These are phyloP conservation scores for Chaetomium tenue DNA, from an alignment of 495 filamentous ascomycete genomes.

Conservation along the genomic window DNA sequence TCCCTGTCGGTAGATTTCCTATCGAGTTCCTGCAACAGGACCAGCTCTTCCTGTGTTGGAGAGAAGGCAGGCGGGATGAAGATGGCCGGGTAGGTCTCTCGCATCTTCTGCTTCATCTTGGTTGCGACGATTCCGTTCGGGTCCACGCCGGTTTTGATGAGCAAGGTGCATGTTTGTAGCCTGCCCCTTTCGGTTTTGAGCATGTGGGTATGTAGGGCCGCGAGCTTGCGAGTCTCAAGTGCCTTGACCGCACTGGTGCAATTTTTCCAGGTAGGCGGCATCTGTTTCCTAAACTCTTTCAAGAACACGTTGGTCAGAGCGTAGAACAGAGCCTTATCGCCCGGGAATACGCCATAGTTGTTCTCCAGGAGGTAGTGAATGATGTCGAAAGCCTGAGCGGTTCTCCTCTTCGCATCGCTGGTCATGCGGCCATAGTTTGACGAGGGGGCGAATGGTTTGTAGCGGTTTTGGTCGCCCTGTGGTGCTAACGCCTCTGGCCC, in stretches of 20 bases:
- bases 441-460: slow-evolving; percentile 27
- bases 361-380: slow-evolving; percentile 67
- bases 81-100: slow-evolving; percentile 41
- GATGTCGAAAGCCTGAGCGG: slow-evolving; percentile 52
- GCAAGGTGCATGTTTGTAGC: slow-evolving; percentile 26
- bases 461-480: background rate
- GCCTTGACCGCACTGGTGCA: slow-evolving; percentile 50
- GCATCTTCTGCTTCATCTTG: slow-evolving; percentile 43
- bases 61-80: slow-evolving; percentile 48
- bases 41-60: slow-evolving; percentile 39
- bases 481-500: background rate
- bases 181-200: slow-evolving; percentile 31
- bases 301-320: slow-evolving; percentile 64
- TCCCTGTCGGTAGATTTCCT: slow-evolving; percentile 20
- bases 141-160: slow-evolving; percentile 32
- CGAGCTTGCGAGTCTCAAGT: slow-evolving; percentile 29
- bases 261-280: slow-evolving; percentile 38
- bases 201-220: slow-evolving; percentile 34
- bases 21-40: slow-evolving; percentile 30
- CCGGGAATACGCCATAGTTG: slow-evolving; percentile 71
- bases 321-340: slow-evolving; percentile 67
- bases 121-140: slow-evolving; percentile 25
- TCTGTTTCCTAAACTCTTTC: slow-evolving; percentile 44
- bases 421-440: slow-evolving; percentile 29
- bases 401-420: slow-evolving; percentile 31